Percentiles rank a stretch among this genome's conserved stretches.
Conservation (phyloP, 768 basidiomycete genomes). For the Fistulinella prunicolor region DNA sequence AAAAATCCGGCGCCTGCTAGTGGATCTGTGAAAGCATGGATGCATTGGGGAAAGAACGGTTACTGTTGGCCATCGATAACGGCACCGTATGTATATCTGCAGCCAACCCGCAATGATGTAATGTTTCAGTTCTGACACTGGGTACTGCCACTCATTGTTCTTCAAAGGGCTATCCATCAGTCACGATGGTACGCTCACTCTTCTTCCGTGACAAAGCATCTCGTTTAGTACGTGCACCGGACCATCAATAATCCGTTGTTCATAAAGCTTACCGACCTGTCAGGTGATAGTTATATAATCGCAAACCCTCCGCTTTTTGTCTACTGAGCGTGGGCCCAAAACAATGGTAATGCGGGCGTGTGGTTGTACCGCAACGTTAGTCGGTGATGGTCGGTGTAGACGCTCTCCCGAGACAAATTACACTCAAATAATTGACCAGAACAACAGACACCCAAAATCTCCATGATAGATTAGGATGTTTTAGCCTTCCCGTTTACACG, state of each 20-base stretch:
- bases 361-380: conserved; percentile 3
- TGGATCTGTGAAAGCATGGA: too few species aligned
- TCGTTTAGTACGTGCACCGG: background rate
- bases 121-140: background rate
- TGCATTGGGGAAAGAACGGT: background rate
- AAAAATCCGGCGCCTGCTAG: background rate
- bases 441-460: background rate
- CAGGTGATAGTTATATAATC: background rate
- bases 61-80: background rate
- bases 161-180: background rate
- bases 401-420: background rate
- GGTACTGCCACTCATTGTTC: background rate
- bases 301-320: too few species aligned
- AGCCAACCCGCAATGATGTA: background rate
- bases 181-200: background rate
- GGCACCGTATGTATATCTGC: background rate
- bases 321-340: too few species aligned
- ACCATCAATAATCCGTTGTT: background rate
- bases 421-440: background rate
- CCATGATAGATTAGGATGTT: background rate
- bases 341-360: background rate
- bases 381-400: background rate
- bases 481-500: background rate
- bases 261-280: background rate
- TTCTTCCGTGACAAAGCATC: background rate